Evolutionary conservation across 2,329 filamentous ascomycete species (phyloP), one percentile per base, ranked within the genome.

Genomic region (Plenodomus tracheiphilus): DNA sequence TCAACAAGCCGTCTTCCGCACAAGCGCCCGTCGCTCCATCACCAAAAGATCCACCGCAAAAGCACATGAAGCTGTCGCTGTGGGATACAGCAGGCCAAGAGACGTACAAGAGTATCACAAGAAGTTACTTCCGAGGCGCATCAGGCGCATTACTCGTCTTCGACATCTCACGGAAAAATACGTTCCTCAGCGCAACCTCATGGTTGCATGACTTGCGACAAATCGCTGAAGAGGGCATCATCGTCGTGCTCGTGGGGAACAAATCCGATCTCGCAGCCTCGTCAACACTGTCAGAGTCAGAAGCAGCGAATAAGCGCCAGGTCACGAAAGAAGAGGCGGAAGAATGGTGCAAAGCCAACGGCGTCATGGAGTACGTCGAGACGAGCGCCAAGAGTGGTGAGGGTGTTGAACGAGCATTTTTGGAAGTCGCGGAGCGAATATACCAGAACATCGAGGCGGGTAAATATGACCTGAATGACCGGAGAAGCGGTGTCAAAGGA

Each of bases 71-170:
- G 75, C 82, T 96, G 4, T 91, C 86, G 38, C 79, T 97, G 10
- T 97, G 93, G 93, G 93, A 97, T 70, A 97, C 93, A 1, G 93
- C 93, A 15, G 93, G 93, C 20, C 93, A 97, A 73, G 93, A 97
- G 77, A 96, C 91, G 11, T 97, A 97, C 79, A 97, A 97, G 73
- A 93, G 88, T 38, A 94, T 97, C 50, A 97, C 93, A 8, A 82
- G 93, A 46, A 94, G 89, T 53, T 97, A 97, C 77, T 96, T 96
- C 75, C 87, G 92, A 44, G 92, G 91, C 64, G 86, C 86, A 34
- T 85, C 81, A 0, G 86, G 86, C 25, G 86, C 86, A 4, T 81
- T 99, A 13, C 84, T 99, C 20, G 94, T 99, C 53, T 99, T 97
- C 69, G 94, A 99, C 74, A 93, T 99, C 58, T 89, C 89, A 21